These are phyloP conservation scores for Aegle marmelos DNA, from an alignment of 345 rosid genomes.

Conservation along the genomic window DNA sequence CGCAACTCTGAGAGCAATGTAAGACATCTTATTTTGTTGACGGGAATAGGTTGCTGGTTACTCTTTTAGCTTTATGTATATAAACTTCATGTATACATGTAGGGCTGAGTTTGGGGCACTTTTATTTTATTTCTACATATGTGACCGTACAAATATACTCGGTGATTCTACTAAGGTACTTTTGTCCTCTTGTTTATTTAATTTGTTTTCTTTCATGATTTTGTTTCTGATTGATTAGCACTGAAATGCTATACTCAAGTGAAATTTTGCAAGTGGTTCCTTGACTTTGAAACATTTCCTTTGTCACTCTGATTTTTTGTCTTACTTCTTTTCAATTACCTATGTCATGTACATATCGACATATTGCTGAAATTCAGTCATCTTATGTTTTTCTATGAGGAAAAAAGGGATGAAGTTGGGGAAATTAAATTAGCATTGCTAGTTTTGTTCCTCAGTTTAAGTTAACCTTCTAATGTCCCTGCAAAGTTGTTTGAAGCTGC, in stretches of 20 bases:
- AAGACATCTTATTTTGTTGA: constrained; percentile 22
- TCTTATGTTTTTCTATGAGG: too few relatives aligned
- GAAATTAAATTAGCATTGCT: too few relatives aligned
- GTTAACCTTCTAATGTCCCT: too few relatives aligned
- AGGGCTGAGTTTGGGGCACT: constrained; percentile 89
- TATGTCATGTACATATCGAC: too few relatives aligned
- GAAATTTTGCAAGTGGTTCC: background rate
- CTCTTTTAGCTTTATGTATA: constrained; percentile 1
- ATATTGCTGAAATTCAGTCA: too few relatives aligned
- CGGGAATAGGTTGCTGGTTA: background rate
- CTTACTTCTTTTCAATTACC: too few relatives aligned
- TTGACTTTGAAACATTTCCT: background rate
- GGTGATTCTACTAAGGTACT: constrained; percentile 83
- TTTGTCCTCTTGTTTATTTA: constrained; percentile 6
- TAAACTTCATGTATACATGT: constrained; percentile 19
- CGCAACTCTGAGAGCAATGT: constrained; percentile 83
- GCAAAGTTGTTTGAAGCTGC: too few relatives aligned
- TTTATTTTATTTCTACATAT: constrained; percentile 69
- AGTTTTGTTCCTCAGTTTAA: too few relatives aligned
- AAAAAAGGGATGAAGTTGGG: too few relatives aligned
- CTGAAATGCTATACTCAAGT: constrained; percentile 1
- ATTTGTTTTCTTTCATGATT: background rate
- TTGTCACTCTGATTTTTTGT: background rate
- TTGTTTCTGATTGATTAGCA: constrained; percentile 5
- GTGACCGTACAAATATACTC: constrained; percentile 75